Evolutionary conservation across 192 early-diverging fungal genomes (phyloP), one percentile per base, ranked within the genome.

Genomic region (Phlyctochytrium bullatum): DNA sequence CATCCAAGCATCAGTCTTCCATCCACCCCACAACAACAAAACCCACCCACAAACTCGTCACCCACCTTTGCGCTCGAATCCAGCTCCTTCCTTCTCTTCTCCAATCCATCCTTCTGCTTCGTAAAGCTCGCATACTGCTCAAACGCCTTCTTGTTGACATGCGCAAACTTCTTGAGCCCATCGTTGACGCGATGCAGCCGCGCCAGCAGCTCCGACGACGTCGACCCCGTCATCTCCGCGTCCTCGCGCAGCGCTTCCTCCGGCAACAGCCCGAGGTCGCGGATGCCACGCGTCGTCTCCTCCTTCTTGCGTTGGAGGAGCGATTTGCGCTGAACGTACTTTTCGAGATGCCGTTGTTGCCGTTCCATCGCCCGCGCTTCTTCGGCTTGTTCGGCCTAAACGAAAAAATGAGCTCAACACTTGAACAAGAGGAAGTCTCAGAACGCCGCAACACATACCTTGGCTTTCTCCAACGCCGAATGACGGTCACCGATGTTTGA

Each of bases 61-160:
- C 33, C 30, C 65, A 88, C 86, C 65, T 75, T 75, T 4, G 85
- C 83, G 27, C 94, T 92, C 57, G 85, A 84, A 75, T 97, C 93
- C 52, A 97, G 76, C 76, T 99, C 97, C 24, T 82, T 80, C 71
- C 93, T 96, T 52, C 95, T 83, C 66, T 90, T 78, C 34, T 83
- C 82, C 32, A 99, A 87, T 35, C 84, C 74, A 56, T 95, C 93
- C 16, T 89, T 85, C 68, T 97, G 95, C 65, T 91, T 89, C 1
- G 92, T 94, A 73, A 97, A 99, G 68, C 91, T 93, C 68, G 76
- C 86, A 70, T 92, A 97, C 79, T 99, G 97, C 81, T 99, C 97
- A 78, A 95, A 94, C 0, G 97, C 97, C 76, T 97, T 96, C 73
- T 96, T 99, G 84, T 99, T 99, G 64, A 99, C 93, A 66, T 96